Evolutionary conservation across 2,329 filamentous ascomycete genomes (phyloP).

Genomic region (Epichloe amarillans): DNA sequence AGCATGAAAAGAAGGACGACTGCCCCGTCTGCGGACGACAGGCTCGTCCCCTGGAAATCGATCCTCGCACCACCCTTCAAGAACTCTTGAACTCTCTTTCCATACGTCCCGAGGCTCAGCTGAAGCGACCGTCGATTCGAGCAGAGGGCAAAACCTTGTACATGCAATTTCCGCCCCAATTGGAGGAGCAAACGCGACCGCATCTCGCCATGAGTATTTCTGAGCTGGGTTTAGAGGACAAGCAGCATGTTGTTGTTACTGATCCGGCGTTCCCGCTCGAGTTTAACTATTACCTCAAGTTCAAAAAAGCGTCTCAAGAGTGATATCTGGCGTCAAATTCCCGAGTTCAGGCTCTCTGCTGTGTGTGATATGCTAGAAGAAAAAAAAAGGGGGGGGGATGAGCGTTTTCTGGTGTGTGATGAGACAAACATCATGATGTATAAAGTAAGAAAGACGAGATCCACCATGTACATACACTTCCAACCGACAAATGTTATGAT

Average conservation of each 20-base stretch:
- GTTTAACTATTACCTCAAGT: slow-evolving; percentile 42
- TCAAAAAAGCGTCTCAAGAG: slow-evolving; percentile 18
- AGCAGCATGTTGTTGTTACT: slow-evolving; percentile 82
- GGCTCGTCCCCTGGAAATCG: slow-evolving; percentile 60
- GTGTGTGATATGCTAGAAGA: too few relatives aligned
- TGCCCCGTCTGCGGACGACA: slow-evolving; percentile 87
- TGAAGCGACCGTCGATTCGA: slow-evolving; percentile 85
- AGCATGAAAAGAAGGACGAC: slow-evolving; percentile 85
- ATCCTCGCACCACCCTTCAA: slow-evolving; percentile 58
- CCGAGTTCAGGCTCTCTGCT: too few relatives aligned
- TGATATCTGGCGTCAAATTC: background rate
- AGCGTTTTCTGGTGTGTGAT: too few relatives aligned
- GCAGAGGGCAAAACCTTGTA: slow-evolving; percentile 74
- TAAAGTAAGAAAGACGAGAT: too few relatives aligned
- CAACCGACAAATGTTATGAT: background rate
- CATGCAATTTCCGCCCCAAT: slow-evolving; percentile 67
- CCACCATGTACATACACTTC: background rate
- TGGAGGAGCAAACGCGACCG: slow-evolving; percentile 72
- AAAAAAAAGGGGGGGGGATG: too few relatives aligned
- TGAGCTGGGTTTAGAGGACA: slow-evolving; percentile 59
- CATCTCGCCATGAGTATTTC: slow-evolving; percentile 69
- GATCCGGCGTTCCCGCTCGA: slow-evolving; percentile 78
- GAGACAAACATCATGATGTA: too few relatives aligned
- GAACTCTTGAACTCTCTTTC: slow-evolving; percentile 79
- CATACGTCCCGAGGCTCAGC: slow-evolving; percentile 72